Base-by-base conservation (phyloP, 768 basidiomycete genomes). In the Russula compacta region DNA sequence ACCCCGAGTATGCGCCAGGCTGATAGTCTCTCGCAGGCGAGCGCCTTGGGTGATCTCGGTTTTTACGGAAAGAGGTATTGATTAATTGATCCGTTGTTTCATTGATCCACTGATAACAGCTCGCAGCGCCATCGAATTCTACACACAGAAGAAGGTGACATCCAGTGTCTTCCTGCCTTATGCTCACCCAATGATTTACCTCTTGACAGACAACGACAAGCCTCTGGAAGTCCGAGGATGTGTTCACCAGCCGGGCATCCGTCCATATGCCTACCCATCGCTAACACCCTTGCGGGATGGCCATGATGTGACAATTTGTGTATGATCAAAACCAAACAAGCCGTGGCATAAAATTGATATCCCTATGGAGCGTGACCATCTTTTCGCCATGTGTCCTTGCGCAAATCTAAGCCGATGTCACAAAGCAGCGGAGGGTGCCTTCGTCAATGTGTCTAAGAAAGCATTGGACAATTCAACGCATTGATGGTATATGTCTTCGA, bases 201-300 rank as follows among this genome's bases (percentile, higher is more conserved):
- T 40, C 48, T 21, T 67, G 40, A 19, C 58, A 92, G 92, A 98
- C 95, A 2, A 92, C 84, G 6, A 98, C 95, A 3, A 86, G 90
- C 59, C 81, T 98, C 24, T 98, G 95, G 95, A 86, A 85, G 68
- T 82, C 89, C 8, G 92, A 92, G 69, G 90, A 92, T 68, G 89
- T 89, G 7, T 75, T 88, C 54, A 83, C 84, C 48, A 88, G 78
- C 67, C 83, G 84, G 60, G 90, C 91, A n/a, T 81, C 89, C 4
- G 88, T 91, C 15, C 79, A 86, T 66, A 93, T 93, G 91, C 91
- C 91, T 40, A 92, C 88, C 29, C 82, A 89, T 69, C 78, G 81
- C 63, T 87, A 72, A 82, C 39, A 36, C 10, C 15, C 35, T 52
- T 53, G 58, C 33, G 1, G 53, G 50, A 14, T 15, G 24, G 40